Evolutionary conservation across 2,329 filamentous ascomycete genomes (phyloP).

Genomic region (Hansfordia pulvinata): DNA sequence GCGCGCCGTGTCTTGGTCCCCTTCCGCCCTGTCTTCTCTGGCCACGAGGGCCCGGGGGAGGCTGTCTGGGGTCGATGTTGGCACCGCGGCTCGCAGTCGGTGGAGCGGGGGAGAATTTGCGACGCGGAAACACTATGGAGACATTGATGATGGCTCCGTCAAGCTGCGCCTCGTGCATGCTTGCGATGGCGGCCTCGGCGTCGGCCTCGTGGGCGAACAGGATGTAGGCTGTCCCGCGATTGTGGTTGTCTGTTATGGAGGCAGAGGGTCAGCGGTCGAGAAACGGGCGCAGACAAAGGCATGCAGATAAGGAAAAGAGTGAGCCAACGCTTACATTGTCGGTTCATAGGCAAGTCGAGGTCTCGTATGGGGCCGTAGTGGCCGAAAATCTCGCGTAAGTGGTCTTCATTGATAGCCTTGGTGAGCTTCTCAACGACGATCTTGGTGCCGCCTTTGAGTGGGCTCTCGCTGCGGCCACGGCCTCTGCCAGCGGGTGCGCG

Average conservation of each 20-base stretch:
- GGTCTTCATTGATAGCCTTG: constrained; percentile 82
- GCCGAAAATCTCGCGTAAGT: constrained; percentile 85
- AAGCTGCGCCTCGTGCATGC: constrained; percentile 96
- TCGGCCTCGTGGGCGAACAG: constrained; percentile 64
- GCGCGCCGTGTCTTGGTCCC: too few species aligned
- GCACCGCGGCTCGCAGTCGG: constrained; percentile 53
- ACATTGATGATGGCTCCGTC: constrained; percentile 76
- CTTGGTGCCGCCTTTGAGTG: constrained; percentile 23
- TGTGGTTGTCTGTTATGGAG: constrained; percentile 52
- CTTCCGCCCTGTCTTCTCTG: constrained; percentile 9
- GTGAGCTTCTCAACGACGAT: constrained; percentile 94
- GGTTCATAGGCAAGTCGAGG: constrained; percentile 81
- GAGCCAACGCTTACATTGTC: constrained; percentile 44
- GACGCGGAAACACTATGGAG: constrained; percentile 73
- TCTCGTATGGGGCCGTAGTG: constrained; percentile 76
- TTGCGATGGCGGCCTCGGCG: constrained; percentile 78
- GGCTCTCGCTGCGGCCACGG: constrained; percentile 13
- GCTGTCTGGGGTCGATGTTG: constrained; percentile 41
- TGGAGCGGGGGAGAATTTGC: constrained; percentile 70
- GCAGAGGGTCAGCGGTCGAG: too few species aligned
- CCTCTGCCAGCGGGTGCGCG: too few species aligned
- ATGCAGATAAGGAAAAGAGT: constrained; percentile 1
- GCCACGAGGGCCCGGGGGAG: constrained; percentile 20
- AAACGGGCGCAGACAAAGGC: too few species aligned
- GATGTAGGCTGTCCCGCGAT: constrained; percentile 88